phyloP scores from a whole-genome alignment of 306 rosid species.

The Psophocarpus tetragonolobus region DNA sequence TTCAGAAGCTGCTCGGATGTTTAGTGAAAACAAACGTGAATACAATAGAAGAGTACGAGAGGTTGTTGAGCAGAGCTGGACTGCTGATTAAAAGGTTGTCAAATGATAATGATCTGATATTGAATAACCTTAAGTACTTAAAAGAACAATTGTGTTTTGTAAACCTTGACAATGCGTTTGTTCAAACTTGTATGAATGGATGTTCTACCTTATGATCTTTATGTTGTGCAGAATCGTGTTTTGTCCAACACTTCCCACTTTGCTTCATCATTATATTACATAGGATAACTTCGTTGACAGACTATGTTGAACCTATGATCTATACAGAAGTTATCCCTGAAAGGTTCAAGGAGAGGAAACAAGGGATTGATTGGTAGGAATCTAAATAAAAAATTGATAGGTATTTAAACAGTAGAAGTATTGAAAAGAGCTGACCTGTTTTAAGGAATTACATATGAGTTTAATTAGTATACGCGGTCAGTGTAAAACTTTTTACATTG shows the following conservation, averaged over 20 bases:
- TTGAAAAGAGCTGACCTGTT: background rate
- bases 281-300: background rate
- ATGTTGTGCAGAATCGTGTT: conserved; percentile 8
- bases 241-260: background rate
- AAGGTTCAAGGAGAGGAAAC: background rate
- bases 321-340: background rate
- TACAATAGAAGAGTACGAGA: conserved; percentile 73
- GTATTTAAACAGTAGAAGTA: background rate
- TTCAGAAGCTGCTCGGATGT: conserved; percentile 85
- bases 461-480: too few relatives aligned
- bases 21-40: conserved; percentile 76
- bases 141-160: conserved; percentile 42
- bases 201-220: background rate
- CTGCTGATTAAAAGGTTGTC: conserved; percentile 64
- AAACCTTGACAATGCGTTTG: conserved; percentile 42
- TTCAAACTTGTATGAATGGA: conserved; percentile 36
- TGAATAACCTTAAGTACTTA: conserved; percentile 45
- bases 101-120: conserved; percentile 43
- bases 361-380: background rate
- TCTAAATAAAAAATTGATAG: background rate
- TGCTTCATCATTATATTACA: background rate
- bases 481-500: too few relatives aligned
- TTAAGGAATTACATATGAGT: background rate
- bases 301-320: background rate
- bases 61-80: conserved; percentile 86